phyloP scores from a whole-genome alignment of 2,329 filamentous ascomycete genomes.

The Exophiala sp. region DNA sequence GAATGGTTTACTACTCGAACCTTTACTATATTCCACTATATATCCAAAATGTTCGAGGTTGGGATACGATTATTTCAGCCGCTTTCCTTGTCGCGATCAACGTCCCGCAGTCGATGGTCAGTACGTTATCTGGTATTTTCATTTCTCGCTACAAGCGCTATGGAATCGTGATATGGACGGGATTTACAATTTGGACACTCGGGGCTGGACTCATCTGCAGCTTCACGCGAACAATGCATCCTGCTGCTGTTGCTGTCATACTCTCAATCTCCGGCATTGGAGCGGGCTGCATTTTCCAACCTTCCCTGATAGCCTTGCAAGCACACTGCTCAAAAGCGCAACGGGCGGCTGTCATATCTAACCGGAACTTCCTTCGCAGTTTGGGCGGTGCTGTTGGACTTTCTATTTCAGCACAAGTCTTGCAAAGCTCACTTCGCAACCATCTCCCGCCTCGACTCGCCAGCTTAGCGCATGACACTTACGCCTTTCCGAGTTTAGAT shows the following conservation, averaged over 20 bases:
- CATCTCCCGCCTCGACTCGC: no score
- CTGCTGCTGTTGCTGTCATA: conserved; percentile 50
- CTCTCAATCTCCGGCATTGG: conserved; percentile 52
- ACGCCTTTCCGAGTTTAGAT: no score
- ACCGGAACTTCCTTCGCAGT: no score
- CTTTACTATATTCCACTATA: conserved; percentile 62
- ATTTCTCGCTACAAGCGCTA: conserved; percentile 58
- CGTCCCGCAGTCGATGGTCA: conserved; percentile 39
- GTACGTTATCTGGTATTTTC: conserved; percentile 48
- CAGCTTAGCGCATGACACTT: no score
- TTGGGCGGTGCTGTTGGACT: no score
- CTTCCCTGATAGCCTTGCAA: conserved; percentile 19
- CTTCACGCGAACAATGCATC: conserved; percentile 44
- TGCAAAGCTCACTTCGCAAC: no score
- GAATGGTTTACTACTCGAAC: conserved; percentile 57
- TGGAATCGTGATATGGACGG: conserved; percentile 55
- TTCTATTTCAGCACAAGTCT: no score
- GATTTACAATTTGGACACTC: conserved; percentile 47
- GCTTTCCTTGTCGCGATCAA: conserved; percentile 51
- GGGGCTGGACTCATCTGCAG: conserved; percentile 53
- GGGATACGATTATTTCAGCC: conserved; percentile 49
- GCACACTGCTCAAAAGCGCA: no score
- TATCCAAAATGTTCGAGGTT: conserved; percentile 55
- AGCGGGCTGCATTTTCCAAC: conserved; percentile 53
- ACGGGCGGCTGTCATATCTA: no score